Evolutionary conservation across 2,329 filamentous ascomycete genomes (phyloP).

Genomic region (Lasiodiplodia citricola): DNA sequence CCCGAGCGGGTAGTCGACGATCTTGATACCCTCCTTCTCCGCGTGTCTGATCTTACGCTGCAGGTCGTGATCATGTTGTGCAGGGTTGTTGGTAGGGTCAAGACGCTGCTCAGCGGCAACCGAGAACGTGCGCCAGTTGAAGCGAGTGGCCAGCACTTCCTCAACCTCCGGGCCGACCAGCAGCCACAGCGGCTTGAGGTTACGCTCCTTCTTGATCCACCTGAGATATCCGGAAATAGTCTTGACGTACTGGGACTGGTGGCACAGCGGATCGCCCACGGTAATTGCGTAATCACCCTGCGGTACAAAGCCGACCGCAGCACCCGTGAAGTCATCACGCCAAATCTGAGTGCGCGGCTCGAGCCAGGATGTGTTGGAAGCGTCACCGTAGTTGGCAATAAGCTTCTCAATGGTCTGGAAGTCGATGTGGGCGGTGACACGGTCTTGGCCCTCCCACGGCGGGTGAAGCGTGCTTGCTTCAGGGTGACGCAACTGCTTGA

Average conservation of each 20-base stretch:
- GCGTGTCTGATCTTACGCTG: slow-evolving; percentile 79
- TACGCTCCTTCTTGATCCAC: slow-evolving; percentile 72
- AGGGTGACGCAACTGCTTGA: slow-evolving; percentile 76
- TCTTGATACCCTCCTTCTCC: slow-evolving; percentile 82
- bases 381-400: slow-evolving; percentile 94
- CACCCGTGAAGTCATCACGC: slow-evolving; percentile 79
- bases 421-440: slow-evolving; percentile 54
- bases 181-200: slow-evolving; percentile 85
- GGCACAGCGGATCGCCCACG: slow-evolving; percentile 86
- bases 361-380: slow-evolving; percentile 91
- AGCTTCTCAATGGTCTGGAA: slow-evolving; percentile 82
- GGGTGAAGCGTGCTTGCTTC: slow-evolving; percentile 82
- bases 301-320: slow-evolving; percentile 82
- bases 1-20: slow-evolving; percentile 73
- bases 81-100: slow-evolving; percentile 71
- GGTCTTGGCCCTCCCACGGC: slow-evolving; percentile 63
- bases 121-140: slow-evolving; percentile 87
- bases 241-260: slow-evolving; percentile 74
- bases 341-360: slow-evolving; percentile 88
- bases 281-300: slow-evolving; percentile 81
- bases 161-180: slow-evolving; percentile 81
- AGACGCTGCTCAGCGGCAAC: slow-evolving; percentile 90
- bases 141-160: slow-evolving; percentile 76
- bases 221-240: slow-evolving; percentile 77
- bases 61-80: slow-evolving; percentile 68